Evolutionary conservation across 306 rosid species (phyloP).

Genomic region (Cucumis cinereus): DNA sequence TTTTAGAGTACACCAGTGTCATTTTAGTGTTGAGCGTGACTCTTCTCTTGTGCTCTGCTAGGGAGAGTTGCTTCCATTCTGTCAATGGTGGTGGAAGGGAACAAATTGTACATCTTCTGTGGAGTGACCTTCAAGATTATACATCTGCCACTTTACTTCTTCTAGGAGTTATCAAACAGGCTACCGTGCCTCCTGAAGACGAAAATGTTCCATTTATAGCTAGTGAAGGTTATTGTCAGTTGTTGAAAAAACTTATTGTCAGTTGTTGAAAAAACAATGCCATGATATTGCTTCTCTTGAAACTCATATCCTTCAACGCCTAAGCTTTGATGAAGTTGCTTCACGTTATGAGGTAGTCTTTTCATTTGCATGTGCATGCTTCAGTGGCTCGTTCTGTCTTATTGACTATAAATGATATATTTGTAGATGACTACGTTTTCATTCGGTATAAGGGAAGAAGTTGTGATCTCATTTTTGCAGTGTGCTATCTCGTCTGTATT

Average conservation of each 20-base stretch:
- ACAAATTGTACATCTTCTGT: conserved; percentile 41
- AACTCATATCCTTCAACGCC: conserved; percentile 68
- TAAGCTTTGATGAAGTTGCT: conserved; percentile 81
- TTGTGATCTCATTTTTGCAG: conserved; percentile 47
- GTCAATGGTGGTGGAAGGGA: conserved; percentile 86
- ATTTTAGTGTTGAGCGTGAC: conserved; percentile 77
- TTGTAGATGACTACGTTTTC: background rate
- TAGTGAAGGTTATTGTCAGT: conserved; percentile 72
- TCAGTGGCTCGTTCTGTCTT: background rate
- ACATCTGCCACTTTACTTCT: conserved; percentile 52
- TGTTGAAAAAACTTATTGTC: too few relatives aligned
- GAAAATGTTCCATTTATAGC: conserved; percentile 51
- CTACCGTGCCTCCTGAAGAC: conserved; percentile 92
- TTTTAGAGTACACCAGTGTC: conserved; percentile 54
- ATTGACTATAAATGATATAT: conserved; percentile 14
- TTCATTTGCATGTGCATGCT: conserved; percentile 13
- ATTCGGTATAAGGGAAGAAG: background rate
- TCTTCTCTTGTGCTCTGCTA: conserved; percentile 78
- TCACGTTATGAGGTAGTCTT: conserved; percentile 78
- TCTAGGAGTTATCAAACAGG: conserved; percentile 82
- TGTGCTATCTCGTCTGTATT: conserved; percentile 70
- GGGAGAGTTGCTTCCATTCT: conserved; percentile 81
- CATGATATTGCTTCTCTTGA: conserved; percentile 87
- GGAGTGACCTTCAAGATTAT: conserved; percentile 41
- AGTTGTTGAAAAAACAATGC: conserved; percentile 69